Conservation (phyloP, 148 eudicot species). For the Cornus florida region DNA sequence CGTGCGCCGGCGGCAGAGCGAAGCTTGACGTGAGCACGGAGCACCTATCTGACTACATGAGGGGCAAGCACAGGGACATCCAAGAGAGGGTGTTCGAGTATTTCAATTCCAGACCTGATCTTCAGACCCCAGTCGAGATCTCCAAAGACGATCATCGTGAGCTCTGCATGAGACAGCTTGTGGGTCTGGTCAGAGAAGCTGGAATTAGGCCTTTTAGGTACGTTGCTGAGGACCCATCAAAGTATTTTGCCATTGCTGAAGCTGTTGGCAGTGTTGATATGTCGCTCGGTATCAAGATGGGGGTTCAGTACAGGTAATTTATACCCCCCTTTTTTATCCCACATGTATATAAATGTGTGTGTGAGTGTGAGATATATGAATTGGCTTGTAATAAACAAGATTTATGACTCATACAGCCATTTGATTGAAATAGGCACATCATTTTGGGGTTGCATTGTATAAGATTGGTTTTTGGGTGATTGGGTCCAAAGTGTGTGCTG, state of each 20-base stretch:
- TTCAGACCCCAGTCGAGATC: slow-evolving; percentile 80
- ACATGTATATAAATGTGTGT: not conserved
- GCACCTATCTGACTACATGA: slow-evolving; percentile 57
- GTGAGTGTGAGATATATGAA: not conserved
- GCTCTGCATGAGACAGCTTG: slow-evolving; percentile 65
- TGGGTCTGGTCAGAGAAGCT: slow-evolving; percentile 66
- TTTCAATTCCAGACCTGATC: slow-evolving; percentile 60
- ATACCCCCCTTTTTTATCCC: no score
- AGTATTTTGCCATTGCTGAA: slow-evolving; percentile 76
- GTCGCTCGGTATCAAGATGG: slow-evolving; percentile 86
- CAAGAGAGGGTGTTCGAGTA: slow-evolving; percentile 63
- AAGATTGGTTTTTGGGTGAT: not conserved
- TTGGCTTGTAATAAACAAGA: not conserved
- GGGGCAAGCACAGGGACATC: slow-evolving; percentile 75
- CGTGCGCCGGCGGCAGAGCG: slow-evolving; percentile 42
- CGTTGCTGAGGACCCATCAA: slow-evolving; percentile 67
- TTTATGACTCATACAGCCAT: not conserved
- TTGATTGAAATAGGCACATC: not conserved
- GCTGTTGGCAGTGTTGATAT: slow-evolving; percentile 87
- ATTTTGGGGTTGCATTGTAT: not conserved
- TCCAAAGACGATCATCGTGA: slow-evolving; percentile 73
- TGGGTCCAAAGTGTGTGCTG: not conserved
- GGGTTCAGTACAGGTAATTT: slow-evolving; percentile 80
- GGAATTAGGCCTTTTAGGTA: slow-evolving; percentile 61
- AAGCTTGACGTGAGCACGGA: slow-evolving; percentile 42